Evolutionary conservation across 23 red algal species (phyloP).

Genomic region (Gracilaria domingensis): DNA sequence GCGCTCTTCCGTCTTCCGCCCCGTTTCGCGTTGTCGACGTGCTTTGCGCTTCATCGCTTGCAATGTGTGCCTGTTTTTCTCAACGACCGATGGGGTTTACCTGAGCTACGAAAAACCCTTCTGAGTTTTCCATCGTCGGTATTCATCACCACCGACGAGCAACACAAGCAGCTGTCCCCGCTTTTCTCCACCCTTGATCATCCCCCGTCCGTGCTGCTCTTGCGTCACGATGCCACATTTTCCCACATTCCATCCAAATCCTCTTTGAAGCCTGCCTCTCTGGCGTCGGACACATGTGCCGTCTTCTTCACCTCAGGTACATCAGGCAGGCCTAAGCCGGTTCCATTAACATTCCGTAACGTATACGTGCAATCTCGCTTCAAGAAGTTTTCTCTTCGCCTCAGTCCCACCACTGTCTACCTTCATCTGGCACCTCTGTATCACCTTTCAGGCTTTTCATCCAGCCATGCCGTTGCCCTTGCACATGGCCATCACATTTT

Average conservation of each 20-base stretch:
- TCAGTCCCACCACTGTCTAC: conserved; percentile 39
- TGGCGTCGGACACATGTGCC: conserved; percentile 8
- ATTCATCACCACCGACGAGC: conserved; percentile 4
- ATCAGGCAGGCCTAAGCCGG: conserved; percentile 60
- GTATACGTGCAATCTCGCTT: conserved; percentile 54
- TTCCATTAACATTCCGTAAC: conserved; percentile 28
- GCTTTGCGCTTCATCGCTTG: conserved; percentile 26
- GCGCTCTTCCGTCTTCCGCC: conserved; percentile 23
- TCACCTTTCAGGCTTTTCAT: conserved; percentile 66
- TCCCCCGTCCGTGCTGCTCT: background rate
- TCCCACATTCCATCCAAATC: background rate
- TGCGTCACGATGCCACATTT: background rate
- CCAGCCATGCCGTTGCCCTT: conserved; percentile 50
- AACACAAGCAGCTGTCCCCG: conserved; percentile 6
- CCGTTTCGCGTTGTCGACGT: background rate
- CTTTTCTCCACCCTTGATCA: background rate
- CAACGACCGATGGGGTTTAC: conserved; percentile 53
- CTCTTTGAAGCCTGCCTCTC: background rate
- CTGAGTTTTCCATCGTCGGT: background rate
- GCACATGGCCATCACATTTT: conserved; percentile 33
- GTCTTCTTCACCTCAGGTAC: conserved; percentile 86
- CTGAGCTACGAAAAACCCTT: conserved; percentile 14
- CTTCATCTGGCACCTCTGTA: conserved; percentile 80
- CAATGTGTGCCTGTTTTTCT: conserved; percentile 51
- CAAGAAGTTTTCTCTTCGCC: conserved; percentile 35